phyloP scores from a whole-genome alignment of 2,329 filamentous ascomycete genomes.

The Ceratocystis cacaofunesta region DNA sequence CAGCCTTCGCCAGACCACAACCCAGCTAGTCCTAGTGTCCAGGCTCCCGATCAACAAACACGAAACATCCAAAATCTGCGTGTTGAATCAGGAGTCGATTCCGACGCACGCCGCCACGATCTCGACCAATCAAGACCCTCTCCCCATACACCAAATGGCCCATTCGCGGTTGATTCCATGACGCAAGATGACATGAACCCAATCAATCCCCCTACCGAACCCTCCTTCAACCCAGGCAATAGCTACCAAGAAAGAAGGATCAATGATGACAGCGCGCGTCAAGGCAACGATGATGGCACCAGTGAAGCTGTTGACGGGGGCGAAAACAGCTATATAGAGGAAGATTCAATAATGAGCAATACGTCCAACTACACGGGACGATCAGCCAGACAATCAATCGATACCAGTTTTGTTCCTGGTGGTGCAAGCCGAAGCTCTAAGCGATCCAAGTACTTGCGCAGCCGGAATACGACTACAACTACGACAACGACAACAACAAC shows the following conservation, averaged over 20 bases:
- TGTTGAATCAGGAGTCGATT: background rate
- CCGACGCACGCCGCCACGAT: background rate
- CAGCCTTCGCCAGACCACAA: background rate
- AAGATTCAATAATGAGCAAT: slow-evolving; percentile 13
- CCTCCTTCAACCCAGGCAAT: background rate
- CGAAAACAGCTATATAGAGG: slow-evolving; percentile 14
- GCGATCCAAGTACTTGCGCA: slow-evolving; percentile 16
- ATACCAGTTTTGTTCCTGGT: background rate
- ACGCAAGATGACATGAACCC: slow-evolving; percentile 10
- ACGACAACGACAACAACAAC: background rate
- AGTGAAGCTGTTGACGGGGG: background rate
- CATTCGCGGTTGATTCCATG: background rate
- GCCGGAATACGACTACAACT: slow-evolving; percentile 8
- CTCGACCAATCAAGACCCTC: background rate
- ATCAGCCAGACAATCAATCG: slow-evolving; percentile 4
- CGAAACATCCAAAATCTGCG: background rate
- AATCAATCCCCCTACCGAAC: background rate
- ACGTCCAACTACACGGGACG: background rate
- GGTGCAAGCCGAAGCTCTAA: slow-evolving; percentile 9
- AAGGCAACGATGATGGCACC: background rate
- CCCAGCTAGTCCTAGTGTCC: background rate
- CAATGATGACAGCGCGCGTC: background rate
- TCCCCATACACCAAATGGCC: slow-evolving; percentile 5
- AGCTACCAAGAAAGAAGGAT: background rate
- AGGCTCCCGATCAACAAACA: background rate